These are phyloP conservation scores for Exserohilum rostratum DNA, from an alignment of 2,329 filamentous ascomycete species.

Conservation along the genomic window DNA sequence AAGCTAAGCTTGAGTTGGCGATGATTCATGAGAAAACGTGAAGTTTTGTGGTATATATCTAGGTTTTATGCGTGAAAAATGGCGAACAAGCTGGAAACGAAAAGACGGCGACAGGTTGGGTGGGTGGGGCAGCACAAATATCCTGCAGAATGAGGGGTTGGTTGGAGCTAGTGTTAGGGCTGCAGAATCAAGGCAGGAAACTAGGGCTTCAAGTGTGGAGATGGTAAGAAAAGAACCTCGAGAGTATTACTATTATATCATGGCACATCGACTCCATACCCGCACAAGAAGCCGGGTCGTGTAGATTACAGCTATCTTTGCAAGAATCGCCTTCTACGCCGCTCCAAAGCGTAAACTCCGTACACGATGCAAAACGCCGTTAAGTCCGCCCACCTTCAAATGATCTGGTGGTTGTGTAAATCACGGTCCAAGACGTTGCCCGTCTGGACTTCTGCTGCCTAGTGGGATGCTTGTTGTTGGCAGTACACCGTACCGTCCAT, in stretches of 20 bases:
- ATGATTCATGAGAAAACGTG: conserved; percentile 16
- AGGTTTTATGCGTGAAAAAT: not conserved
- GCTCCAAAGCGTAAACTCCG: conserved; percentile 2
- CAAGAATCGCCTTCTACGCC: not conserved
- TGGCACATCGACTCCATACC: conserved; percentile 11
- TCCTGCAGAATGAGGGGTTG: not conserved
- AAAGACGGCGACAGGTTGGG: no score
- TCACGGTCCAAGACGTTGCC: conserved; percentile 39
- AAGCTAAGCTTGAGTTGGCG: not conserved
- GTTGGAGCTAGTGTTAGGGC: not conserved
- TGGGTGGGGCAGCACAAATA: not conserved
- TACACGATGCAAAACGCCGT: conserved; percentile 6
- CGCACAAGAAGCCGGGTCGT: conserved; percentile 2
- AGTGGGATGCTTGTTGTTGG: conserved; percentile 54
- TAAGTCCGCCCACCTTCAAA: not conserved
- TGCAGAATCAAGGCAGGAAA: not conserved
- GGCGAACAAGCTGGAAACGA: not conserved
- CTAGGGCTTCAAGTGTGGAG: not conserved
- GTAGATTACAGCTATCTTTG: not conserved
- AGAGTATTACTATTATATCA: conserved; percentile 13
- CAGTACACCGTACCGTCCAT: conserved; percentile 87
- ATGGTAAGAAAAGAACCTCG: not conserved
- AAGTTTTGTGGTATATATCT: not conserved
- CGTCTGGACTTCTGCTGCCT: conserved; percentile 36
- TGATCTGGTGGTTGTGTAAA: not conserved